A percentile compares a stretch with the other conserved stretches of the same genome.
These are phyloP conservation scores for Coniferiporia sulphurascens DNA, from an alignment of 1,284 basidiomycete genomes.

Conservation along the genomic window DNA sequence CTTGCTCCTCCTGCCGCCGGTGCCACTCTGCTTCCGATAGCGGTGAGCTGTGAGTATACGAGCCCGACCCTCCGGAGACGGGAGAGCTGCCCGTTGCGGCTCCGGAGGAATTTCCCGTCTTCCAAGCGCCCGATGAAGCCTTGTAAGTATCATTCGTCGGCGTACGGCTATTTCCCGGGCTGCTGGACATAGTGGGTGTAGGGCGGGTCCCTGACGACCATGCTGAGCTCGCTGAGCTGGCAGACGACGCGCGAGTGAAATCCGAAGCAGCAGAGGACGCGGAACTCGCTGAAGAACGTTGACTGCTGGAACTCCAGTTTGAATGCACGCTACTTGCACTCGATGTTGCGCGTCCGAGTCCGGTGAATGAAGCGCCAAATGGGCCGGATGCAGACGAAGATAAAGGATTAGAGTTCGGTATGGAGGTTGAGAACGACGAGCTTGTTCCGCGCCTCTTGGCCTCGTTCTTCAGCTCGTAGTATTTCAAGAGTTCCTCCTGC, in stretches of 20 bases:
- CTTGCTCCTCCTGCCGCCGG: slow-evolving; percentile 52
- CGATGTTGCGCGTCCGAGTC: slow-evolving; percentile 7
- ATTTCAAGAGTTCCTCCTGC: slow-evolving; percentile 24
- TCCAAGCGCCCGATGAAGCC: not conserved
- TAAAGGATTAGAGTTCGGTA: not conserved
- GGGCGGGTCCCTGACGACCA: slow-evolving; percentile 10
- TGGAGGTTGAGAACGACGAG: slow-evolving; percentile 22
- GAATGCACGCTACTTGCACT: slow-evolving; percentile 8
- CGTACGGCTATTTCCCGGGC: slow-evolving; percentile 5
- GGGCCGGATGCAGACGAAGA: slow-evolving; percentile 11
- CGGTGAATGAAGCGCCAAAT: not conserved
- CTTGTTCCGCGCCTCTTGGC: slow-evolving; percentile 23
- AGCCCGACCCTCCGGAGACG: slow-evolving; percentile 19
- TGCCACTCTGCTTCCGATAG: slow-evolving; percentile 44
- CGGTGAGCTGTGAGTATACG: slow-evolving; percentile 12
- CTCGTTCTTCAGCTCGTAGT: slow-evolving; percentile 27
- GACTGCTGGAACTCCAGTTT: slow-evolving; percentile 7
- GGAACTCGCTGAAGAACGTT: slow-evolving; percentile 13
- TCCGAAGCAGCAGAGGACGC: slow-evolving; percentile 16
- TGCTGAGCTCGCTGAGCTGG: slow-evolving; percentile 14
- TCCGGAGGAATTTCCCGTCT: not conserved
- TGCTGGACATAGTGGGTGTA: not conserved
- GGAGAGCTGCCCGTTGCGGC: slow-evolving; percentile 21
- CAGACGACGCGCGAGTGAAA: slow-evolving; percentile 12
- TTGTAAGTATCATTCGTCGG: slow-evolving; percentile 1